Conservation (phyloP, 2,329 filamentous ascomycete genomes). For the Boeremia exigua region DNA sequence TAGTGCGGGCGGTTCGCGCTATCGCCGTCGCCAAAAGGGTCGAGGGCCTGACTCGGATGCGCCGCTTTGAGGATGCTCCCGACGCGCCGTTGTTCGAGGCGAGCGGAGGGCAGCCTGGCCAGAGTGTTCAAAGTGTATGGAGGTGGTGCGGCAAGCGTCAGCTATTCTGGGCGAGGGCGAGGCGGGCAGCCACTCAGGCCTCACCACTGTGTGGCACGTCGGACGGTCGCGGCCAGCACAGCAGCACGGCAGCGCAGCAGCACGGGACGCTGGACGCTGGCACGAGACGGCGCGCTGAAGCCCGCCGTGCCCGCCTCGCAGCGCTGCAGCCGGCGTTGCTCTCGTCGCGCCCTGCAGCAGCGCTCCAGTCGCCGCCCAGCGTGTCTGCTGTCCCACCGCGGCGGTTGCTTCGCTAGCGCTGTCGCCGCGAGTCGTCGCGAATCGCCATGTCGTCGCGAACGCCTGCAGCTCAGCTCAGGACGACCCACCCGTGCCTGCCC, state of each 20-base stretch:
- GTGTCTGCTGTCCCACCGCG: not conserved
- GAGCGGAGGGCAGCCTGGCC: constrained; percentile 1
- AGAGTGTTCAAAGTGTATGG: constrained; percentile 8
- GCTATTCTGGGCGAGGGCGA: not conserved
- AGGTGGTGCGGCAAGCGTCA: constrained; percentile 12
- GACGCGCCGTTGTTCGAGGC: constrained; percentile 14
- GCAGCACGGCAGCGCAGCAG: no score
- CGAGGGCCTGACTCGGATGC: constrained; percentile 7
- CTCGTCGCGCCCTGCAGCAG: no score
- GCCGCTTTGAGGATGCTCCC: constrained; percentile 7
- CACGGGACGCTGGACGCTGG: no score
- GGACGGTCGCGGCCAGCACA: not conserved
- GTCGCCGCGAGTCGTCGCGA: not conserved
- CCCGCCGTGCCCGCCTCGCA: no score
- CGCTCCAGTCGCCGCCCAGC: no score
- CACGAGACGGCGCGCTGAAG: no score
- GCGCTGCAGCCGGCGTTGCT: no score
- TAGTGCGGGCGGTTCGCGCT: constrained; percentile 10
- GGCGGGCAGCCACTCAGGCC: constrained; percentile 6
- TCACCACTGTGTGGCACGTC: constrained; percentile 1
- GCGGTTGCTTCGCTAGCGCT: constrained; percentile 6
- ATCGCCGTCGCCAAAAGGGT: constrained; percentile 7
- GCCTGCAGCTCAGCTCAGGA: not conserved
- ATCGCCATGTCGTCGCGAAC: not conserved
- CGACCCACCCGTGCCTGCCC: no score